Conservation (phyloP, 768 basidiomycete genomes). For the Pleurotus pulmonarius region DNA sequence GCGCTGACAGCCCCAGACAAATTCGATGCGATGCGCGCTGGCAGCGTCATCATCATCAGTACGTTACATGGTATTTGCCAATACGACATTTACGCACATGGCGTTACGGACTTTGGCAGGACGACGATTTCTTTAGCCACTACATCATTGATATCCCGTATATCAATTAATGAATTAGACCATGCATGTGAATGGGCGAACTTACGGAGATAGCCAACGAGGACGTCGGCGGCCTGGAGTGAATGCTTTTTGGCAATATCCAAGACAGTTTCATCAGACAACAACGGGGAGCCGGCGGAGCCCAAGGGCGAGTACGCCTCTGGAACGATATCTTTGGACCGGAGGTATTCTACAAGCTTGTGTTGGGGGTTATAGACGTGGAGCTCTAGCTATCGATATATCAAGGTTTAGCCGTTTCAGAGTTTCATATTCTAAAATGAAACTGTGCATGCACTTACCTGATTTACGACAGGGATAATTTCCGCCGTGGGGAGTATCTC, state of each 20-base stretch:
- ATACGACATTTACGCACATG: conserved; percentile 15
- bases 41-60: background rate
- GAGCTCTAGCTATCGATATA: conserved; percentile 52
- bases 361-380: conserved; percentile 77
- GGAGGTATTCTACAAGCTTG: conserved; percentile 58
- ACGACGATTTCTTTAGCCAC: conserved; percentile 62
- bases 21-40: conserved; percentile 58
- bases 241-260: conserved; percentile 57
- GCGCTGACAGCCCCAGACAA: conserved; percentile 47
- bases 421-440: background rate
- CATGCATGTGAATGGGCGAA: background rate
- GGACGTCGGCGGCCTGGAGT: conserved; percentile 51
- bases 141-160: conserved; percentile 19
- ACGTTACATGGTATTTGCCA: background rate
- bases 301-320: conserved; percentile 84
- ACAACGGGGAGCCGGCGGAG: conserved; percentile 60
- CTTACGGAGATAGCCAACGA: conserved; percentile 63
- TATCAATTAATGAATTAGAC: background rate
- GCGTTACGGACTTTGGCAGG: conserved; percentile 78
- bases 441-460: conserved; percentile 34
- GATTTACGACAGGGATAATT: conserved; percentile 70
- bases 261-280: conserved; percentile 56
- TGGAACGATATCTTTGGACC: conserved; percentile 61
- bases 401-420: background rate
- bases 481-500: conserved; percentile 64